Base-by-base conservation (phyloP, 768 basidiomycete genomes). In the Tylopilus sp. region DNA sequence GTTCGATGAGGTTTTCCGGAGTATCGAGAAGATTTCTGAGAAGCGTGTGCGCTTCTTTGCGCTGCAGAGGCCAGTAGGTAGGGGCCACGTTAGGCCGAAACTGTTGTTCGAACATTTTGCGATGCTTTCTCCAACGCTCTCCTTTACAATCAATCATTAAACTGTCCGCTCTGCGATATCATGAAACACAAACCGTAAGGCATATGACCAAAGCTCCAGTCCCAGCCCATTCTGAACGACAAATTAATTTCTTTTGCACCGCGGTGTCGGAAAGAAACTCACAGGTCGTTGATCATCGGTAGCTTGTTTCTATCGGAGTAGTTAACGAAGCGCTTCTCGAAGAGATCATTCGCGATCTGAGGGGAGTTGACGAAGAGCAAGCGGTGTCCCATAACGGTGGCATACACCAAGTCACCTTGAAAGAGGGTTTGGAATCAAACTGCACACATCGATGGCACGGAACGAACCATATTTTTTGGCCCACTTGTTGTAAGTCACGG, bases 141-240 rank as follows among this genome's bases (percentile, higher is more conserved):
- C 79, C 80, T 81, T n/a, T 36, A 57, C 25, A 5, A 21, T 13
- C 22, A n/a, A 17, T 56, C 22, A 49, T 0, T 25, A 9, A 40
- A 41, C 11, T 13, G 19, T 19, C 16, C 10, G 50, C 5, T 28
- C 4, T 2, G 25, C 5, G 25, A 45, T 21, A 22, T 16, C 14
- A 54, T 36, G 4, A 31, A 43, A 41, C 41, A 62, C 68, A 40
- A 45, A 72, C 75, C 76, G 37, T 78, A 81, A 11, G 70, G 75
- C 81, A 82, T 82, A 50, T 82, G 79, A 0, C 76, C 79, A 41
- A 82, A 80, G 41, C 76, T 77, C 73, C 80, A 82, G 24, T 79
- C 72, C 64, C 71, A 72, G 2, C 71, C 72, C 71, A 74, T 63
- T 65, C 79, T 76, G 70, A 16, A 71, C 63, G 14, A 25, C 53